Evolutionary conservation across 177 flowering plant species (phyloP), one percentile per base, ranked within the genome.

Genomic region (Vitis hybrid): DNA sequence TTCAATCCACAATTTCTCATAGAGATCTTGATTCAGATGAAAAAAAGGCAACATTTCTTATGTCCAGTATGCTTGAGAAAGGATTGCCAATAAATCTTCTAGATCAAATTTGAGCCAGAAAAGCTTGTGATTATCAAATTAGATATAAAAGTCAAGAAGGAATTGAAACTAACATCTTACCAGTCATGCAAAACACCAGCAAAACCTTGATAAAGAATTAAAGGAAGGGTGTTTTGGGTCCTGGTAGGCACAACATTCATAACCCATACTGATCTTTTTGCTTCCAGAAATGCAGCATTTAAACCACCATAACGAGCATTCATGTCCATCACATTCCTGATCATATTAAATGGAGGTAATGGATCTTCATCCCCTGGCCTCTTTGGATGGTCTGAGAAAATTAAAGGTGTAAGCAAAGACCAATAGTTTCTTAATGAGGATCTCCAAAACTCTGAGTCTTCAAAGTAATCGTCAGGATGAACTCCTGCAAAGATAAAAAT

Each of bases 301-400:
- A 94, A 78, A 62, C 93, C 94, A 63, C 99, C 99, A 80, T 83
- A 95, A 75, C 80, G 82, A 71, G 98, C 97, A 87, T 76, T 95
- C 98, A 95, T 90, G 82, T 95, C 98, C 97, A 95, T 89, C 59
- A 93, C 97, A 83, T 95, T 95, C 49, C 97, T 91, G 65, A 95
- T 73, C 97, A 94, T 91, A 83, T 92, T 94, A 76, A 77, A 94
- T 50, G 99, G 99, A 77, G 99, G 99, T 65, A 89, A 74, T 59
- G 97, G 99, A 64, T 94, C 99, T 81, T 94, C 99, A 85, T 94
- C 99, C 6, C 97, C 99, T 1, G 97, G 97, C 81, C 99, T 87
- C 84, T 94, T 94, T 58, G 99, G 99, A 82, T 92, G 99, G 80
- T 94, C 99, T 50, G 99, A 94, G 74, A 91, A 94, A 73, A 94